These are phyloP conservation scores for Aspergillus amoenus DNA, from an alignment of 2,329 filamentous ascomycete genomes.

Conservation along the genomic window DNA sequence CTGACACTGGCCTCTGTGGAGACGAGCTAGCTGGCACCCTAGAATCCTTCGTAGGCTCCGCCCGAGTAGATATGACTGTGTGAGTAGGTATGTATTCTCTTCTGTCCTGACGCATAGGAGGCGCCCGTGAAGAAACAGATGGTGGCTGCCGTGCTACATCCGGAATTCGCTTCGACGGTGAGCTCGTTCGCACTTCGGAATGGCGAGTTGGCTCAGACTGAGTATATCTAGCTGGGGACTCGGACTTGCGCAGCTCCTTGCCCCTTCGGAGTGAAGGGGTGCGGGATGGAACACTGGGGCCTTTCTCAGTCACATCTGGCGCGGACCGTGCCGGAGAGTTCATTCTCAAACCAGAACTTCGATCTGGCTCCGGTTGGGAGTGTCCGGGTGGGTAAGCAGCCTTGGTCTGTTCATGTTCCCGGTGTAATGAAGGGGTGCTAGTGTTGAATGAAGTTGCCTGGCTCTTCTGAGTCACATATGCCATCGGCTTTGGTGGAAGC, in stretches of 20 bases:
- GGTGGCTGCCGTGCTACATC: not conserved
- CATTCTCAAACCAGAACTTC: not conserved
- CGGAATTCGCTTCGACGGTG: not conserved
- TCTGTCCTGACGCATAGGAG: not conserved
- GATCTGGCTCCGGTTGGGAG: conserved; percentile 1
- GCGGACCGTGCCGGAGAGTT: not conserved
- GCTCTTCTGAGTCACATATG: not conserved
- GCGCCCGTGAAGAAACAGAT: not conserved
- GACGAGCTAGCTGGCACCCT: not conserved
- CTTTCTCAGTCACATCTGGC: not conserved
- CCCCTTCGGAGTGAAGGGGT: not conserved
- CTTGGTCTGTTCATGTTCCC: not conserved
- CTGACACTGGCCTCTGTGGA: not conserved
- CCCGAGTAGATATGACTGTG: not conserved
- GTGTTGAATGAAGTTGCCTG: not conserved
- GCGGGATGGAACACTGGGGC: not conserved
- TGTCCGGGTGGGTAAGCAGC: not conserved
- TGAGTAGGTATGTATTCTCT: not conserved
- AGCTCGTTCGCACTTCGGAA: not conserved
- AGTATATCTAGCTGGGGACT: not conserved
- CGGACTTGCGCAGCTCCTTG: not conserved
- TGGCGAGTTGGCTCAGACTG: not conserved
- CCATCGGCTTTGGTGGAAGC: not conserved
- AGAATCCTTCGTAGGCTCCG: not conserved
- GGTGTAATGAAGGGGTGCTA: not conserved